A percentile compares a stretch with the other conserved stretches of the same genome.
Conservation (phyloP, 2,329 filamentous ascomycete species). For the Fusarium avenaceum region DNA sequence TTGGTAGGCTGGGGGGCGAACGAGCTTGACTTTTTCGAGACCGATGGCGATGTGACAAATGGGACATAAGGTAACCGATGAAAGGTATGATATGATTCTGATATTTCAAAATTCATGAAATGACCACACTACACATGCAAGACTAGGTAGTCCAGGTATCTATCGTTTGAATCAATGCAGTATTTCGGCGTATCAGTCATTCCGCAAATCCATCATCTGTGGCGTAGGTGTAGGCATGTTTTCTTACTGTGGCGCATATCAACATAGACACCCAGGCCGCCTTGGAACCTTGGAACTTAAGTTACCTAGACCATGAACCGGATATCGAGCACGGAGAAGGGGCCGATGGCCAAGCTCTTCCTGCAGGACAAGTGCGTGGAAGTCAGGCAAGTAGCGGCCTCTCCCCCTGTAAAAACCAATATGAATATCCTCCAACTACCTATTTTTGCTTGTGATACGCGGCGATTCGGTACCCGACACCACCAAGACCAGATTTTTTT, state of each 20-base stretch:
- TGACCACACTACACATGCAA: constrained; percentile 18
- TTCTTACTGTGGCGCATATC: not conserved
- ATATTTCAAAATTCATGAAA: constrained; percentile 4
- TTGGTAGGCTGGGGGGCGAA: constrained; percentile 2
- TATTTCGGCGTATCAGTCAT: constrained; percentile 18
- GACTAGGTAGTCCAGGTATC: not conserved
- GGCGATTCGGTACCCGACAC: constrained; percentile 38
- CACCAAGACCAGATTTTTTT: constrained; percentile 47
- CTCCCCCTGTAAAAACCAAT: constrained; percentile 15
- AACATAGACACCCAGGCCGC: not conserved
- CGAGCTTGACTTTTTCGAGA: not conserved
- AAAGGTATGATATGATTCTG: not conserved
- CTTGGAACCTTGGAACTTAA: not conserved
- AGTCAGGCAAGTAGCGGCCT: constrained; percentile 37
- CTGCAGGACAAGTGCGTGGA: constrained; percentile 27
- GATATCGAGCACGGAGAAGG: constrained; percentile 29
- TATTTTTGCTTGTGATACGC: constrained; percentile 46
- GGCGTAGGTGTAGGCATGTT: not conserved
- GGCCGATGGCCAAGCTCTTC: constrained; percentile 33
- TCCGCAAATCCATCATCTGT: constrained; percentile 14
- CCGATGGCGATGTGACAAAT: not conserved
- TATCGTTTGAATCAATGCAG: constrained; percentile 10
- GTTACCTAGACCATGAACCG: not conserved
- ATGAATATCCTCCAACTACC: constrained; percentile 20
- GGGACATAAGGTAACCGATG: not conserved